A percentile compares a stretch with the other conserved stretches of the same genome.
Conservation (phyloP, 176 grass and related monocot species). For the Hyparrhenia diplandra region DNA sequence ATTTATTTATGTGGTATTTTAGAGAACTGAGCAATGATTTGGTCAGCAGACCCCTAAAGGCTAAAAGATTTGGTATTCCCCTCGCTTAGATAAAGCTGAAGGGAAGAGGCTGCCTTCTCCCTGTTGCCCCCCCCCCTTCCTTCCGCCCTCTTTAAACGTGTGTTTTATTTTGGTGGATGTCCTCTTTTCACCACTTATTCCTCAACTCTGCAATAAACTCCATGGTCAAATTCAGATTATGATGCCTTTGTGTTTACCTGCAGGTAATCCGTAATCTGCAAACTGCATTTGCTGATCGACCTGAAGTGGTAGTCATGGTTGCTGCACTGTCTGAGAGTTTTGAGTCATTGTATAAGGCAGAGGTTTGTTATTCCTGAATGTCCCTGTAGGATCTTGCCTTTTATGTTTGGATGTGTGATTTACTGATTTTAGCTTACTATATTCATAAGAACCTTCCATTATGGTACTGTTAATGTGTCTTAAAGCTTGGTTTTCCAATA, state of each 20-base stretch:
- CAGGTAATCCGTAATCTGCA: conserved; percentile 85
- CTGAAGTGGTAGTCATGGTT: conserved; percentile 69
- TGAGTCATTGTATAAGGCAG: conserved; percentile 73
- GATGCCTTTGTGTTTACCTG: conserved; percentile 19
- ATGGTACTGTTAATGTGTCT: not conserved
- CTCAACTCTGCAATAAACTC: conserved; percentile 8
- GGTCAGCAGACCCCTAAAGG: not conserved
- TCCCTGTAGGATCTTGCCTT: conserved; percentile 3
- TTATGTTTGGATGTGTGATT: conserved; percentile 26
- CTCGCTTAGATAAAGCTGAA: not conserved
- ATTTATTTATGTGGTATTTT: not conserved
- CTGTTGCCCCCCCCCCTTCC: conserved; percentile 13
- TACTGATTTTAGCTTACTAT: not conserved
- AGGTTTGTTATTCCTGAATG: conserved; percentile 46
- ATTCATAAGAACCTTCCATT: not conserved
- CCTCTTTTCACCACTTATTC: not conserved
- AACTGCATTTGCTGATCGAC: conserved; percentile 61
- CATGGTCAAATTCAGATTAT: conserved; percentile 34
- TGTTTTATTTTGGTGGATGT: conserved; percentile 15
- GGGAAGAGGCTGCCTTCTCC: not conserved
- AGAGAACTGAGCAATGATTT: not conserved
- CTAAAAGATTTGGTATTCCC: not conserved
- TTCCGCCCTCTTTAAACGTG: not conserved
- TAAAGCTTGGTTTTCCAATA: conserved; percentile 13
- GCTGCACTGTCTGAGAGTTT: conserved; percentile 60